phyloP scores from a whole-genome alignment of 495 filamentous ascomycete species.

The Cairneyella variabilis region DNA sequence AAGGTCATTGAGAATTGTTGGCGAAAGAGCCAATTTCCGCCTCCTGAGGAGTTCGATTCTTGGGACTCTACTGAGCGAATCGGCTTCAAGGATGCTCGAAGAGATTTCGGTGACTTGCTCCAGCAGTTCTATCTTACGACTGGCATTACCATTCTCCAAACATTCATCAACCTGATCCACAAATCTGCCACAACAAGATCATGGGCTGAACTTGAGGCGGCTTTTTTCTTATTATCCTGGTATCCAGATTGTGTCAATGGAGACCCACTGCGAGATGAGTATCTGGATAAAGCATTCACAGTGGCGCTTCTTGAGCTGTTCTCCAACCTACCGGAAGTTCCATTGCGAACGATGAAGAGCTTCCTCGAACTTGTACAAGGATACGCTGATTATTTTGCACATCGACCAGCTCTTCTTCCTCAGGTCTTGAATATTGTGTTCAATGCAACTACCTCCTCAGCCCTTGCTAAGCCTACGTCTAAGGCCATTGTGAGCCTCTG shows the following conservation, averaged over 20 bases:
- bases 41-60: constrained; percentile 39
- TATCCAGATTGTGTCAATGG: constrained; percentile 73
- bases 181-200: constrained; percentile 51
- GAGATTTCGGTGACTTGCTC: constrained; percentile 78
- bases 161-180: constrained; percentile 62
- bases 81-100: constrained; percentile 73
- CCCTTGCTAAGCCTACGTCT: constrained; percentile 69
- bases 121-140: constrained; percentile 70
- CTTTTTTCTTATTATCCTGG: constrained; percentile 72
- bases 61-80: constrained; percentile 72
- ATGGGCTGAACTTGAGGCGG: constrained; percentile 79
- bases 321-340: constrained; percentile 50
- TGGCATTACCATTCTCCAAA: constrained; percentile 61
- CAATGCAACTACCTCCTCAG: constrained; percentile 60
- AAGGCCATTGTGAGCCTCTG: constrained; percentile 77
- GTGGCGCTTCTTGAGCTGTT: constrained; percentile 60
- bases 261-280: constrained; percentile 59
- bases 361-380: constrained; percentile 71
- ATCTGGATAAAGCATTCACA: constrained; percentile 65
- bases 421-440: constrained; percentile 80
- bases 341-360: constrained; percentile 70
- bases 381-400: constrained; percentile 78
- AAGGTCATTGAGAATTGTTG: constrained; percentile 56
- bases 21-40: constrained; percentile 60
- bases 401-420: constrained; percentile 61